Conservation (phyloP, 495 filamentous ascomycete species). For the Massariosphaeria phaeospora region DNA sequence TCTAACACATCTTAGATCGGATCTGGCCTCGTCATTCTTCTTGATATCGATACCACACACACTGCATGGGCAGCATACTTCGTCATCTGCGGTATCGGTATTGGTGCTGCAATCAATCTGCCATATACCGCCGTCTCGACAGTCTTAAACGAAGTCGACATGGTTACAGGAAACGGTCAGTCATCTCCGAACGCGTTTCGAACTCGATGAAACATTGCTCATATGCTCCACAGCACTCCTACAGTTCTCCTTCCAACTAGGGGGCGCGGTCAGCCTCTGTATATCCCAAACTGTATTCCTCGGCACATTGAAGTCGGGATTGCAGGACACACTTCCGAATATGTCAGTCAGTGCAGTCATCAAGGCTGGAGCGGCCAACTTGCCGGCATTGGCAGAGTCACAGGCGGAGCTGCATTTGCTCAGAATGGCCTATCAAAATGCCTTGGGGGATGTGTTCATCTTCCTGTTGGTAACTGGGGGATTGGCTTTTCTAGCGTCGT, state of each 20-base stretch:
- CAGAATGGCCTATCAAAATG: conserved; percentile 2
- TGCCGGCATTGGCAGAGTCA: neutral
- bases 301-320: neutral
- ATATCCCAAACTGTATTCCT: conserved; percentile 9
- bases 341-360: neutral
- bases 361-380: conserved; percentile 4
- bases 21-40: conserved; percentile 1
- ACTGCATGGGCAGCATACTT: neutral
- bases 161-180: conserved; percentile 10
- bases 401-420: neutral
- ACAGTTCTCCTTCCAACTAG: conserved; percentile 16
- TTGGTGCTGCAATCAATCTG: conserved; percentile 4
- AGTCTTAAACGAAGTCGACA: conserved; percentile 5
- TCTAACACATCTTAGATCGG: too few species aligned
- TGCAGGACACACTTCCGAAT: neutral
- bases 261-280: conserved; percentile 8
- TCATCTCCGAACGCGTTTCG: neutral
- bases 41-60: neutral
- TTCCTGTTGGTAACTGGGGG: neutral
- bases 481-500: neutral
- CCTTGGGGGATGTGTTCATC: neutral
- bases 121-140: conserved; percentile 15
- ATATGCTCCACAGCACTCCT: neutral
- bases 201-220: neutral
- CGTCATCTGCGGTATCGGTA: conserved; percentile 6